phyloP scores from a whole-genome alignment of 2,329 filamentous ascomycete genomes.

The Cercospora berteroae region DNA sequence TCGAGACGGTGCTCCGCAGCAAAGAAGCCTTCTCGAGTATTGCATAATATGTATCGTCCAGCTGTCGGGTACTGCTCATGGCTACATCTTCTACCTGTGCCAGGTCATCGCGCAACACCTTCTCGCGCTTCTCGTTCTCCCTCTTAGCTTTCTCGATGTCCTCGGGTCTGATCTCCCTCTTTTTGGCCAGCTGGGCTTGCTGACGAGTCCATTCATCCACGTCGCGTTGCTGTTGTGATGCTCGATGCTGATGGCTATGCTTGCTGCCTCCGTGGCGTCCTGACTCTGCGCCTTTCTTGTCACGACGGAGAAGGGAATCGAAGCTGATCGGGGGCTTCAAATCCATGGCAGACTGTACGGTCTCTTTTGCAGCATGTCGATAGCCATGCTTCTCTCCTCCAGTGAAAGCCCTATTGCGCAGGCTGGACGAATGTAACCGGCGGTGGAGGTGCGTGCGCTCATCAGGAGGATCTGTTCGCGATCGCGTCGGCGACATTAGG shows the following conservation, averaged over 20 bases:
- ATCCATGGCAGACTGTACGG: slow-evolving; percentile 47
- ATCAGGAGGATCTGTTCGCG: slow-evolving; percentile 23
- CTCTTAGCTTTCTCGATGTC: slow-evolving; percentile 42
- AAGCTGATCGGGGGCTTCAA: slow-evolving; percentile 47
- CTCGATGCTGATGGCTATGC: slow-evolving; percentile 15
- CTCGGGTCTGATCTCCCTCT: slow-evolving; percentile 37
- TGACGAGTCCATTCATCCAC: slow-evolving; percentile 21
- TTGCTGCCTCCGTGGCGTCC: slow-evolving; percentile 27
- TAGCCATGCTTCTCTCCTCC: slow-evolving; percentile 25
- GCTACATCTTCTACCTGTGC: slow-evolving; percentile 50
- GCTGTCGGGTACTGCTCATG: slow-evolving; percentile 62
- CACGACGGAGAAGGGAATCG: slow-evolving; percentile 42
- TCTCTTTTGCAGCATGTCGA: slow-evolving; percentile 40
- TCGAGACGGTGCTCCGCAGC: slow-evolving; percentile 63
- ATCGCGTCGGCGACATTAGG: slow-evolving; percentile 21
- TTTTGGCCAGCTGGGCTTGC: slow-evolving; percentile 21
- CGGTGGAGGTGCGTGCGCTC: slow-evolving; percentile 24
- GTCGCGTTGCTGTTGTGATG: slow-evolving; percentile 15
- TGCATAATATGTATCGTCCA: slow-evolving; percentile 73
- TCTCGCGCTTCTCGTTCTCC: slow-evolving; percentile 42
- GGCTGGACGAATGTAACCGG: slow-evolving; percentile 24
- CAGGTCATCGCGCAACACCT: slow-evolving; percentile 42
- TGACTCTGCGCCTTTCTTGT: slow-evolving; percentile 32
- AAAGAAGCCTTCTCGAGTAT: slow-evolving; percentile 66
- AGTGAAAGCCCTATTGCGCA: slow-evolving; percentile 26